Base-by-base conservation (phyloP, 2,329 filamentous ascomycete species). In the Ilyonectria robusta region DNA sequence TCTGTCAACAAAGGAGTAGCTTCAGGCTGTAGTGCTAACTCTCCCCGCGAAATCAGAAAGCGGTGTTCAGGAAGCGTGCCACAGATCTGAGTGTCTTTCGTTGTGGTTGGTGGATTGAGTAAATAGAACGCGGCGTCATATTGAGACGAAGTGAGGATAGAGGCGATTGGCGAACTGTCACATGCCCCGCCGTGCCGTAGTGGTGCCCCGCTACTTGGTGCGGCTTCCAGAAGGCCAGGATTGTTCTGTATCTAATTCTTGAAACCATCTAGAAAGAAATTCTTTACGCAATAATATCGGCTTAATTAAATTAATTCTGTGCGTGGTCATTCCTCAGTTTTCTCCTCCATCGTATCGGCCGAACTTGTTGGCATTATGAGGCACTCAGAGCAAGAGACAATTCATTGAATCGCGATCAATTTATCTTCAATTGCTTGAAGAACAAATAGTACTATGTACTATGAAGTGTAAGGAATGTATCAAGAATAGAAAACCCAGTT, bases 391-490 rank as follows among this genome's bases (percentile, higher is more conserved):
- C 29, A 33, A 31, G n/a, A 21, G 6, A n/a, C 5, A 23, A 8
- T 42, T 17, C 58, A 56, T 19, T 40, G 15, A 29, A 62, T 61
- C 15, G 15, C 29, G 40, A 19, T 31, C 29, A 50, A 47, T 66
- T 11, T 63, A 59, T 63, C 56, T 40, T 40, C 21, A 50, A 26
- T 33, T 8, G 44, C 47, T 44, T 56, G 19, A 57, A n/a, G 26
- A 46, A 26, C 44, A 21, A 31, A n/a, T 48, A 65, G 57, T 64
- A 65, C 31, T 44, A 47, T 59, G 40, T 51, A 65, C 31, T 17
- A 61, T 62, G 35, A 68, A 65, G 17, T 67, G 48, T 23, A 55
- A 65, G 17, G 62, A 70, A 66, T 60, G 62, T 66, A 59, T 61
- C 31, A 19, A 48, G 50, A 62, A 58, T 50, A 65, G 35, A 37